phyloP scores from a whole-genome alignment of 2,329 filamentous ascomycete species.

The Septoria linicola region DNA sequence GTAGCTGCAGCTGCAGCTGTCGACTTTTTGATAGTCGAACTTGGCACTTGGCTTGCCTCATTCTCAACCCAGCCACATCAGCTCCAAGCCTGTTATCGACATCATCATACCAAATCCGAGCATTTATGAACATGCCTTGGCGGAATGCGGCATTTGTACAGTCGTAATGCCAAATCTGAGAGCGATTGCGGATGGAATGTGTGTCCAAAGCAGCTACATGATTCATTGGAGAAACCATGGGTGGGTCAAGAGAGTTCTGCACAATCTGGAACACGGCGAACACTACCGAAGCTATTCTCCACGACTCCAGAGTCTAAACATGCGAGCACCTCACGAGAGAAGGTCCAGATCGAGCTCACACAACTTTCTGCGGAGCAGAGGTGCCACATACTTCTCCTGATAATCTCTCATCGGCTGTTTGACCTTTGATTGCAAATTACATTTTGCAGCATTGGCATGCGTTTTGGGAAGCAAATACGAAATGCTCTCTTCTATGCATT shows the following conservation, averaged over 20 bases:
- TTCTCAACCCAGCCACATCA: background rate
- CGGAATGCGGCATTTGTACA: background rate
- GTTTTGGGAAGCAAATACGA: background rate
- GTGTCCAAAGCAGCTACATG: no score
- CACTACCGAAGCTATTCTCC: slow-evolving; percentile 2
- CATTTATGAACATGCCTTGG: background rate
- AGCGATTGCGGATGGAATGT: no score
- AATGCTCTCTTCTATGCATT: no score
- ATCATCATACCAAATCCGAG: background rate
- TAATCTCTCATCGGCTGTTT: background rate
- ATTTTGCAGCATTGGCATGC: background rate
- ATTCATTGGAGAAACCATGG: background rate
- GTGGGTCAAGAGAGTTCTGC: background rate
- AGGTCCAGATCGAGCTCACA: background rate
- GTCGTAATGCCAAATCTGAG: no score
- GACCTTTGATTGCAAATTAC: background rate
- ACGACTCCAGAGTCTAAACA: background rate
- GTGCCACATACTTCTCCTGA: background rate
- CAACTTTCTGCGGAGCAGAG: background rate
- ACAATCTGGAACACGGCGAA: background rate
- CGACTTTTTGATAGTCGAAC: background rate
- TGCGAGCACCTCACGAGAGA: background rate
- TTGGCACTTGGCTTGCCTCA: slow-evolving; percentile 3
- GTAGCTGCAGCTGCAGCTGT: slow-evolving; percentile 7
- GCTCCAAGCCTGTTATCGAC: background rate